A percentile compares a stretch with the other conserved stretches of the same genome.
phyloP scores from a whole-genome alignment of 192 early-diverging fungal genomes.

The Backusella psychrophila region DNA sequence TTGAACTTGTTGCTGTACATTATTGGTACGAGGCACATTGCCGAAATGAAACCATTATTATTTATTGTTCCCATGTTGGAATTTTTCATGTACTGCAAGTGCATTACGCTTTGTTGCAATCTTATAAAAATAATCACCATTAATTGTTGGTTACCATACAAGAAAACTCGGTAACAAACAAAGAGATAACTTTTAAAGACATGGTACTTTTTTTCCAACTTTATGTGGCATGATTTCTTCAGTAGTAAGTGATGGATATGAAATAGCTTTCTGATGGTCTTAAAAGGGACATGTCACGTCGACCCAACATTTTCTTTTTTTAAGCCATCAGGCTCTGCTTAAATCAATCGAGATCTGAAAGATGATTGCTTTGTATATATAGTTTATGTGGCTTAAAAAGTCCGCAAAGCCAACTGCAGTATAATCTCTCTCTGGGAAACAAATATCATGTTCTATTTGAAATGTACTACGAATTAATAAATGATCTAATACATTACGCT shows the following conservation, averaged over 20 bases:
- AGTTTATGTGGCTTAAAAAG: neutral
- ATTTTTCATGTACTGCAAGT: slow-evolving; percentile 47
- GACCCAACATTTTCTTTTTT: slow-evolving; percentile 57
- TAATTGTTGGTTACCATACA: slow-evolving; percentile 61
- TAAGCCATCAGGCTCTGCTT: neutral
- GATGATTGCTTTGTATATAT: neutral
- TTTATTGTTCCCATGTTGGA: too few species aligned
- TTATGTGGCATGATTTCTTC: slow-evolving; percentile 90
- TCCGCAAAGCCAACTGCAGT: neutral
- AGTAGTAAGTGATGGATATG: slow-evolving; percentile 69
- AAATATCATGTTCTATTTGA: slow-evolving; percentile 12
- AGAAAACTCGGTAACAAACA: slow-evolving; percentile 79
- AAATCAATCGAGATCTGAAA: neutral
- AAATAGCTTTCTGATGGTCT: slow-evolving; percentile 57
- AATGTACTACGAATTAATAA: slow-evolving; percentile 3
- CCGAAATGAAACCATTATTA: slow-evolving; percentile 44
- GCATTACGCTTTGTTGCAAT: slow-evolving; percentile 65
- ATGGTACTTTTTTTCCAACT: slow-evolving; percentile 90
- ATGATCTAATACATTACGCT: neutral
- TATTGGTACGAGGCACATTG: slow-evolving; percentile 46
- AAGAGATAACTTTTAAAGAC: slow-evolving; percentile 85
- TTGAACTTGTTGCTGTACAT: slow-evolving; percentile 58
- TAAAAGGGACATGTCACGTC: slow-evolving; percentile 52
- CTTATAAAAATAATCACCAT: slow-evolving; percentile 64
- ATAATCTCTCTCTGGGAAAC: slow-evolving; percentile 2